Evolutionary conservation across 139 green algal genomes (phyloP).

Genomic region (Closterium sp.): DNA sequence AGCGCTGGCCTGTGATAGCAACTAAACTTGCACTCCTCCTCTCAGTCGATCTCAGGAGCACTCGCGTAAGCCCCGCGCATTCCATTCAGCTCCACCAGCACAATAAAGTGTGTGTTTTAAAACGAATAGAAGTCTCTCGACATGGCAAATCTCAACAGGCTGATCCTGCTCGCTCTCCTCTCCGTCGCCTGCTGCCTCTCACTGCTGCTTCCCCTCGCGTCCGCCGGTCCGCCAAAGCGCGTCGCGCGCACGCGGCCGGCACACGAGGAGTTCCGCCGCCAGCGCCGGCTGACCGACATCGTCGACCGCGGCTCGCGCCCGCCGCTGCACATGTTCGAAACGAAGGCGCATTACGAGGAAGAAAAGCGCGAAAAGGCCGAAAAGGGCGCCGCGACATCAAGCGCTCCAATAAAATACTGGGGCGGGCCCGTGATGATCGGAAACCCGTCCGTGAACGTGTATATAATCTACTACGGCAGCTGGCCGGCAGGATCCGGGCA

Average conservation of each 20-base stretch:
- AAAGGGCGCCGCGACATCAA: neutral
- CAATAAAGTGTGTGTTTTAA: too few species aligned
- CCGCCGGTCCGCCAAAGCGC: neutral
- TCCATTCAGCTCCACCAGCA: too few species aligned
- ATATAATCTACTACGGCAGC: neutral
- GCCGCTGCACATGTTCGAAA: neutral
- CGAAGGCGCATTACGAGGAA: neutral
- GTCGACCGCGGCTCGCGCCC: neutral
- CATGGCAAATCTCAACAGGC: neutral
- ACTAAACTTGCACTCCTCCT: too few species aligned
- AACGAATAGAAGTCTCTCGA: too few species aligned
- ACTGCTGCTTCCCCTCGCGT: neutral
- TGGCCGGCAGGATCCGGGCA: neutral
- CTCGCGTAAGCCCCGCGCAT: too few species aligned
- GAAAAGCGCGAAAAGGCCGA: neutral
- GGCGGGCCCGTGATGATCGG: neutral
- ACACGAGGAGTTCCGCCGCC: neutral
- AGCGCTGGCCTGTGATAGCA: too few species aligned
- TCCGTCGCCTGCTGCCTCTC: neutral
- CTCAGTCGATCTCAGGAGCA: too few species aligned
- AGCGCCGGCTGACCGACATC: neutral
- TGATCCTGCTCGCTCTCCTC: neutral
- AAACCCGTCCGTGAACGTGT: neutral
- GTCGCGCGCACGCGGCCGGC: neutral
- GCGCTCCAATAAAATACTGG: neutral